Percentiles rank a stretch among this genome's conserved stretches.
Conservation (phyloP, 495 filamentous ascomycete species). For the Trichoderma parareesei region DNA sequence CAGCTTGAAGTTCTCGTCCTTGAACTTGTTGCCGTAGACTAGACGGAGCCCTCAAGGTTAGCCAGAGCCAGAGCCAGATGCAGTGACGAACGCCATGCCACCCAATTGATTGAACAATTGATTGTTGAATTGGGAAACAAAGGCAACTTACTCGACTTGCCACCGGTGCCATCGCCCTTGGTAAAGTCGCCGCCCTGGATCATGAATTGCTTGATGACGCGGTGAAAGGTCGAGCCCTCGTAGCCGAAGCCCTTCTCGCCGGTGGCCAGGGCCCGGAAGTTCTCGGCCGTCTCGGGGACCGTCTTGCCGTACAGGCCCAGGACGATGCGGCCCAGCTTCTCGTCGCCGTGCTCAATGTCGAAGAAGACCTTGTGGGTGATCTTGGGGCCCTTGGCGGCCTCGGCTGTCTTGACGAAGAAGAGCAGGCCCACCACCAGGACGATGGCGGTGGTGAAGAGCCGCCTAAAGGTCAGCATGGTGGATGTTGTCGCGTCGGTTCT, state of each 20-base stretch:
- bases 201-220: conserved; percentile 98
- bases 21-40: conserved; percentile 91
- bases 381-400: conserved; percentile 83
- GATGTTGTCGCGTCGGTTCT: neutral
- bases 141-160: conserved; percentile 66
- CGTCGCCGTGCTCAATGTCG: conserved; percentile 85
- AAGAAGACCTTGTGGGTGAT: conserved; percentile 98
- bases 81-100: too few species aligned
- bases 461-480: conserved; percentile 49
- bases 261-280: conserved; percentile 94
- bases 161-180: conserved; percentile 88
- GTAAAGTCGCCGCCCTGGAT: conserved; percentile 99
- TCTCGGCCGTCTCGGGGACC: conserved; percentile 94
- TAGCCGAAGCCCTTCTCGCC: conserved; percentile 97
- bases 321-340: conserved; percentile 76
- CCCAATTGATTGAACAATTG: too few species aligned
- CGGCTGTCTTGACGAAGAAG: conserved; percentile 60
- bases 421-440: conserved; percentile 65
- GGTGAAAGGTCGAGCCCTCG: conserved; percentile 92
- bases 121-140: too few species aligned
- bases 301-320: conserved; percentile 97
- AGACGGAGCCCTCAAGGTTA: conserved; percentile 14
- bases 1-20: conserved; percentile 99
- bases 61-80: conserved; percentile 11
- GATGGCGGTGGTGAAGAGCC: conserved; percentile 57